phyloP scores from a whole-genome alignment of 805 yeast genomes.

The Ogataea nitratoaversa region DNA sequence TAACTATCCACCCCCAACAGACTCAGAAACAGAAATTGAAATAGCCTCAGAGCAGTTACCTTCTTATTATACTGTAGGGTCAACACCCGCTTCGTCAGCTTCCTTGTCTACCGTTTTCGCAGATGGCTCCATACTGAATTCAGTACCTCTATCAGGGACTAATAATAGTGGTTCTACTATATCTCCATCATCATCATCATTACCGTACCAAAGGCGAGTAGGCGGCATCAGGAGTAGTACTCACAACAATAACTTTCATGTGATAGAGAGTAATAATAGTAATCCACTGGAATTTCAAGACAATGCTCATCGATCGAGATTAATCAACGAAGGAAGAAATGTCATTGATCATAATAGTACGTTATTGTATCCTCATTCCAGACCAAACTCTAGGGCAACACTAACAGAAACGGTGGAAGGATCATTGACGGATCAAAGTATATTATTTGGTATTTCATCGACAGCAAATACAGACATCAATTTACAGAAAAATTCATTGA shows the following conservation, averaged over 20 bases:
- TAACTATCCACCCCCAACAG: constrained; percentile 38
- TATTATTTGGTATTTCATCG: constrained; percentile 23
- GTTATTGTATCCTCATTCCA: constrained; percentile 2
- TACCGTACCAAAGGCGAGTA: too few relatives aligned
- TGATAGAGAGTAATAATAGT: too few relatives aligned
- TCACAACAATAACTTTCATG: too few relatives aligned
- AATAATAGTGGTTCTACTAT: too few relatives aligned
- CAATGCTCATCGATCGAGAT: too few relatives aligned
- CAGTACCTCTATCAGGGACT: neutral
- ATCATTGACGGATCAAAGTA: constrained; percentile 11
- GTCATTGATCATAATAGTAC: neutral
- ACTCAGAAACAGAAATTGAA: constrained; percentile 25
- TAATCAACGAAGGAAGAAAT: too few relatives aligned
- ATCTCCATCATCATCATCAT: too few relatives aligned
- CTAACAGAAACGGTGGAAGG: constrained; percentile 10
- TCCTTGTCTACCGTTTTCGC: constrained; percentile 9
- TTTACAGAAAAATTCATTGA: constrained; percentile 34
- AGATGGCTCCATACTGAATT: neutral
- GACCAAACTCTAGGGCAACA: constrained; percentile 9
- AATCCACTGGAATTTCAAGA: too few relatives aligned
- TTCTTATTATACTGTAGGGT: constrained; percentile 4
- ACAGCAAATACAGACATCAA: constrained; percentile 27
- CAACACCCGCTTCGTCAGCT: constrained; percentile 12
- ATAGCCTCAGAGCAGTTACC: constrained; percentile 8
- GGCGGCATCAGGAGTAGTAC: too few relatives aligned